Evolutionary conservation across 495 filamentous ascomycete genomes (phyloP).

Genomic region (Neurospora sp.): DNA sequence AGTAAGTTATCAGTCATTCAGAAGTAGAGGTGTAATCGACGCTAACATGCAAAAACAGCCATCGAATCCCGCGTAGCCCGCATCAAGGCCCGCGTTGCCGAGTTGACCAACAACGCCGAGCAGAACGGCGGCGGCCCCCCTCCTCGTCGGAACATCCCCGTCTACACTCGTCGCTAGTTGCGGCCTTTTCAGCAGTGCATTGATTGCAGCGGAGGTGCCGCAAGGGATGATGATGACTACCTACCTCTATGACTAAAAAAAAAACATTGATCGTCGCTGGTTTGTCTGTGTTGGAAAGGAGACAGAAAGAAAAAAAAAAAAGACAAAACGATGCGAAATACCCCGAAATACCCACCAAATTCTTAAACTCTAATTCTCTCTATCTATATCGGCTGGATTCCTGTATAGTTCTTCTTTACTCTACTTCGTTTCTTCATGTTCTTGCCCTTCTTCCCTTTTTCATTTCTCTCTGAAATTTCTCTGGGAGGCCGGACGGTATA

Average conservation of each 20-base stretch:
- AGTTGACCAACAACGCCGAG: conserved; percentile 64
- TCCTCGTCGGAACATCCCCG: neutral
- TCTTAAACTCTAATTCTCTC: neutral
- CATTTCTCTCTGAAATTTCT: neutral
- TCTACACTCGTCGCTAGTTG: neutral
- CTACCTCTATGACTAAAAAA: no score
- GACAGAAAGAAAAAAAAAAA: no score
- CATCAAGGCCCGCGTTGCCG: conserved; percentile 94
- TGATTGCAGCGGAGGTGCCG: neutral
- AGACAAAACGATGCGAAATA: neutral
- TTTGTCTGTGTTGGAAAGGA: neutral
- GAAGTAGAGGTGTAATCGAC: neutral
- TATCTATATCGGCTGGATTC: neutral
- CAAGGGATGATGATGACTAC: neutral
- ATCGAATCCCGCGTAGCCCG: conserved; percentile 94
- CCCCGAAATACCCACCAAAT: neutral
- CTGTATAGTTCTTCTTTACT: neutral
- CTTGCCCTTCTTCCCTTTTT: neutral
- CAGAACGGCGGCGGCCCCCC: neutral
- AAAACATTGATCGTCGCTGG: neutral
- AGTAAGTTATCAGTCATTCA: conserved; percentile 48
- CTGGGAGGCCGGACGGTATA: neutral
- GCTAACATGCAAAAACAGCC: conserved; percentile 41
- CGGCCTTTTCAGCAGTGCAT: neutral
- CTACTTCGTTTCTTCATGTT: neutral